A percentile compares a stretch with the other conserved stretches of the same genome.
phyloP scores from a whole-genome alignment of 805 yeast species.

The Saturnispora sekii region DNA sequence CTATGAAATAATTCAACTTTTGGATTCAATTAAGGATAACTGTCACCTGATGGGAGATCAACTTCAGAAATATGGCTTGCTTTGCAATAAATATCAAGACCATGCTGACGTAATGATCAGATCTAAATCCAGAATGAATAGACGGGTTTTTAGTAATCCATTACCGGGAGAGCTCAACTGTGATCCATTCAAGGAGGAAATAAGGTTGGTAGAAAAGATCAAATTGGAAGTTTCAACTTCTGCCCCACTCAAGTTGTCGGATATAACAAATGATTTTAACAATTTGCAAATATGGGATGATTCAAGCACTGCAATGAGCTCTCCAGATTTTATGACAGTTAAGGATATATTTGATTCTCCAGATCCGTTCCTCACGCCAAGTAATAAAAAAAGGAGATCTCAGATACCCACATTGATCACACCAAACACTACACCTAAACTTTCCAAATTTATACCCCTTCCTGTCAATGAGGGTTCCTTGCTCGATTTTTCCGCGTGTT shows the following conservation, averaged over 20 bases:
- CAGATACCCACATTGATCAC: slow-evolving; percentile 9
- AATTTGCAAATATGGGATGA: no score
- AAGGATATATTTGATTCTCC: slow-evolving; percentile 13
- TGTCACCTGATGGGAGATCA: slow-evolving; percentile 4
- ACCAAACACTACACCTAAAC: slow-evolving; percentile 11
- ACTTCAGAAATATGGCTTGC: slow-evolving; percentile 1
- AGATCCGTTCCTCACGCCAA: slow-evolving; percentile 27
- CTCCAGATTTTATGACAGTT: slow-evolving; percentile 10
- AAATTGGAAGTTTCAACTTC: slow-evolving; percentile 3
- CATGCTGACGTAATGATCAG: slow-evolving; percentile 2
- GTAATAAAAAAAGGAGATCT: slow-evolving; percentile 12
- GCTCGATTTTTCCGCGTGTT: background rate
- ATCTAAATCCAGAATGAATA: background rate
- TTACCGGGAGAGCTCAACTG: slow-evolving; percentile 1
- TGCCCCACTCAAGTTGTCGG: no score
- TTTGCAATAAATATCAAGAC: background rate
- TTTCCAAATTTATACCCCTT: slow-evolving; percentile 7
- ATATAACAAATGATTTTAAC: no score
- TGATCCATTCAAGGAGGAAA: slow-evolving; percentile 6
- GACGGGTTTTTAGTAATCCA: slow-evolving; percentile 11
- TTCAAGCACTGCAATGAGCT: slow-evolving; percentile 1
- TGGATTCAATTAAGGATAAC: slow-evolving; percentile 8
- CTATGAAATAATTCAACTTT: background rate
- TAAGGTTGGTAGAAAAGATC: slow-evolving; percentile 9
- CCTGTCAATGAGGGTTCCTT: slow-evolving; percentile 13